phyloP scores from a whole-genome alignment of 371 early-diverging fungal species.

The Mortierella sp. region DNA sequence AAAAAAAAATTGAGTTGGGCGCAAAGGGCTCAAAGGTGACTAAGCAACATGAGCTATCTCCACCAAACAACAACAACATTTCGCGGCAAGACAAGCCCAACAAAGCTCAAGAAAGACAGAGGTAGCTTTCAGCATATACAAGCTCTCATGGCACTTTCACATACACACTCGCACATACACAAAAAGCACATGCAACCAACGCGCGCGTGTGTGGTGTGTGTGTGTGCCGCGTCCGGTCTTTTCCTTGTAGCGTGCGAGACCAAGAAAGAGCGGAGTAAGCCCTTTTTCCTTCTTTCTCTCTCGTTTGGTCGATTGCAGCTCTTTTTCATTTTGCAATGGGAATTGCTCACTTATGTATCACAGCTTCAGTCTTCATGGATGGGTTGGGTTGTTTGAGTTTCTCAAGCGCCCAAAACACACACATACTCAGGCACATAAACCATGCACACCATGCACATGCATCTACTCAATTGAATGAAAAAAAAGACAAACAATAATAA shows the following conservation, averaged over 20 bases:
- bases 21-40: constrained; percentile 9
- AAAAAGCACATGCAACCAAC: constrained; percentile 6
- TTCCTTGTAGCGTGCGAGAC: neutral
- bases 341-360: too few relatives aligned
- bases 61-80: neutral
- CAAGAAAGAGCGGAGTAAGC: constrained; percentile 6
- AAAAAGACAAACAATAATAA: neutral
- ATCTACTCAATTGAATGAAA: neutral
- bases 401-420: neutral
- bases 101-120: neutral
- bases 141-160: too few relatives aligned
- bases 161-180: neutral
- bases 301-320: too few relatives aligned
- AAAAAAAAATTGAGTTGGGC: neutral
- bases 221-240: neutral
- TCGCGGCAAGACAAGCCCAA: neutral
- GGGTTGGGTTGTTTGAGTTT: neutral
- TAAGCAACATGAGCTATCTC: constrained; percentile 6
- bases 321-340: neutral
- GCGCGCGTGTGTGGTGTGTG: neutral
- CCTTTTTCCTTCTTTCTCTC: neutral
- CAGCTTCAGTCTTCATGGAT: too few relatives aligned
- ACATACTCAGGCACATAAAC: neutral
- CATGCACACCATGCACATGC: neutral
- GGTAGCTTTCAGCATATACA: neutral